These are phyloP conservation scores for Fusarium avenaceum DNA, from an alignment of 2,329 filamentous ascomycete genomes.

Conservation along the genomic window DNA sequence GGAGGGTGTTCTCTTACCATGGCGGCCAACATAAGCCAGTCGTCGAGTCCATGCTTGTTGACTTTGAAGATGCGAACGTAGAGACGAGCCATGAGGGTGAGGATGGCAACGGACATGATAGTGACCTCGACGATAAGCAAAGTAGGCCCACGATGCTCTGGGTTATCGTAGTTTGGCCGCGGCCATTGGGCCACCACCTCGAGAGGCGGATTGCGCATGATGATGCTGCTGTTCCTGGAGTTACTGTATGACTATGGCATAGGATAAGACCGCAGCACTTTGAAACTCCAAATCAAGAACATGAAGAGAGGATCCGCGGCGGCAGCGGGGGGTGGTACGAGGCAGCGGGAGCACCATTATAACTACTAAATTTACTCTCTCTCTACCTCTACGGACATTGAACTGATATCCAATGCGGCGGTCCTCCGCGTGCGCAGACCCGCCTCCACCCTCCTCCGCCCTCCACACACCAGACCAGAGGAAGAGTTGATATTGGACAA, in stretches of 20 bases:
- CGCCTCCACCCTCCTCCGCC: slow-evolving; percentile 30
- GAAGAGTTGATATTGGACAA: slow-evolving; percentile 20
- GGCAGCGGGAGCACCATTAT: slow-evolving; percentile 39
- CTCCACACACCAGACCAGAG: neutral
- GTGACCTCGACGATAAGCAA: slow-evolving; percentile 56
- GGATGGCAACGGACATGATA: slow-evolving; percentile 53
- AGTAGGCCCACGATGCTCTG: slow-evolving; percentile 54
- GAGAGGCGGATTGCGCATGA: slow-evolving; percentile 55
- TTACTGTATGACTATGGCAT: slow-evolving; percentile 8
- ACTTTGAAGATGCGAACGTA: slow-evolving; percentile 55
- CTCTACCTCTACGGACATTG: neutral
- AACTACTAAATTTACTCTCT: slow-evolving; percentile 27
- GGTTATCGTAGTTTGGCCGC: slow-evolving; percentile 55
- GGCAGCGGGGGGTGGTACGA: slow-evolving; percentile 6
- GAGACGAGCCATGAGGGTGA: slow-evolving; percentile 54
- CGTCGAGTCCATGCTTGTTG: slow-evolving; percentile 54
- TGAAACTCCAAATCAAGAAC: slow-evolving; percentile 27
- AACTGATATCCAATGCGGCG: slow-evolving; percentile 5
- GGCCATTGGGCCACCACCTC: slow-evolving; percentile 57
- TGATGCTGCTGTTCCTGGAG: slow-evolving; percentile 15
- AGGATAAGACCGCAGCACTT: slow-evolving; percentile 1
- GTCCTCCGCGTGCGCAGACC: slow-evolving; percentile 29
- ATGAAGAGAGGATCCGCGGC: slow-evolving; percentile 54
- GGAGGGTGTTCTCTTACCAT: slow-evolving; percentile 49
- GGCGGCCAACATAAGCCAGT: slow-evolving; percentile 59